phyloP scores from a whole-genome alignment of 2,329 filamentous ascomycete genomes.

The Torrubiella hemipterigena region DNA sequence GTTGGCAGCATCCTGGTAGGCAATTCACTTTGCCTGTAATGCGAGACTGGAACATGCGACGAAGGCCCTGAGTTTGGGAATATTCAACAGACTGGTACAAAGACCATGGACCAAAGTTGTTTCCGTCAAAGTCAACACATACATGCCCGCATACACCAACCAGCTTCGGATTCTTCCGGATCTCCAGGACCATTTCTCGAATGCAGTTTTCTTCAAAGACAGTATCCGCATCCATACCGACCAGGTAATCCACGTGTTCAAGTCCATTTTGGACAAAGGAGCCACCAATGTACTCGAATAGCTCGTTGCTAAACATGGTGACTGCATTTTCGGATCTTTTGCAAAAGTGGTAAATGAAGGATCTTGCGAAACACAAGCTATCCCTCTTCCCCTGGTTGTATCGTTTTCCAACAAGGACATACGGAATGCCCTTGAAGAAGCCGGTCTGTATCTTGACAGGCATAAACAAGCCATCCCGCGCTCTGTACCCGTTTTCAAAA shows the following conservation, averaged over 20 bases:
- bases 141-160: slow-evolving; percentile 37
- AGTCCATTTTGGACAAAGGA: slow-evolving; percentile 25
- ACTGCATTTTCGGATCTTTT: slow-evolving; percentile 25
- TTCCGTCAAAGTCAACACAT: slow-evolving; percentile 30
- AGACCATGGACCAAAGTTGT: slow-evolving; percentile 29
- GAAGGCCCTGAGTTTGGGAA: slow-evolving; percentile 32
- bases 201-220: slow-evolving; percentile 32
- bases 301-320: slow-evolving; percentile 32
- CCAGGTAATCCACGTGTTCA: slow-evolving; percentile 27
- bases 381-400: slow-evolving; percentile 39
- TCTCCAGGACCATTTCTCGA: slow-evolving; percentile 28
- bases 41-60: slow-evolving; percentile 35
- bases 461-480: slow-evolving; percentile 33
- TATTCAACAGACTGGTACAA: slow-evolving; percentile 37
- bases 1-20: slow-evolving; percentile 35
- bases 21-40: slow-evolving; percentile 37
- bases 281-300: slow-evolving; percentile 27
- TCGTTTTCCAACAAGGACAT: slow-evolving; percentile 33
- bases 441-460: slow-evolving; percentile 30
- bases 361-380: slow-evolving; percentile 35
- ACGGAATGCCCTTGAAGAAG: slow-evolving; percentile 31
- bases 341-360: slow-evolving; percentile 35
- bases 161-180: slow-evolving; percentile 27
- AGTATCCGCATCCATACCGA: slow-evolving; percentile 36
- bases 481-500: slow-evolving; percentile 31